Conservation (phyloP, 2,329 filamentous ascomycete genomes). For the Aspergillus tanneri region DNA sequence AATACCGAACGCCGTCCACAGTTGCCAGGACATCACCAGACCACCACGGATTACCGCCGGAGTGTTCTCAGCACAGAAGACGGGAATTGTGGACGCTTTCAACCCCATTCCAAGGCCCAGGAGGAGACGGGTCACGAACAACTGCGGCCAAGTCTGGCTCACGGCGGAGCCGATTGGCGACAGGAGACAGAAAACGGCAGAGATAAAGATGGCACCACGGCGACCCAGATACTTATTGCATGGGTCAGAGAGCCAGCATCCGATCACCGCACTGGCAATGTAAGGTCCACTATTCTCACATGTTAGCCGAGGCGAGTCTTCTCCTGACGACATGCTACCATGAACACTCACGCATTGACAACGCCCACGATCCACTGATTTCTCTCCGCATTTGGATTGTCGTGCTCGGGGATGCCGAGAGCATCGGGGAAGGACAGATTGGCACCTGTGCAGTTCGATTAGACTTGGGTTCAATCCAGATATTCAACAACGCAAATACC, state of each 20-base stretch:
- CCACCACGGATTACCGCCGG: slow-evolving; percentile 57
- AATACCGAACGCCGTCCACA: slow-evolving; percentile 61
- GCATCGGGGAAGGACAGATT: slow-evolving; percentile 52
- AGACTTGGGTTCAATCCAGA: background rate
- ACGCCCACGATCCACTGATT: slow-evolving; percentile 65
- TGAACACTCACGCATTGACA: slow-evolving; percentile 55
- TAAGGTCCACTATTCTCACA: slow-evolving; percentile 47
- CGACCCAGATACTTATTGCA: slow-evolving; percentile 60
- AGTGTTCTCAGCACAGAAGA: slow-evolving; percentile 57
- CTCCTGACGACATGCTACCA: slow-evolving; percentile 42
- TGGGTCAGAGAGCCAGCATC: slow-evolving; percentile 67
- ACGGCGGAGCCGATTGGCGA: slow-evolving; percentile 67
- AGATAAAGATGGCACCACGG: slow-evolving; percentile 64
- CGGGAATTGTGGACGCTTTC: slow-evolving; percentile 57
- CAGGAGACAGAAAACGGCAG: slow-evolving; percentile 63
- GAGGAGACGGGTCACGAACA: slow-evolving; percentile 57
- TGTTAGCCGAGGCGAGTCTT: background rate
- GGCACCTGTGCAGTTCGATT: slow-evolving; percentile 41
- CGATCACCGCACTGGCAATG: slow-evolving; percentile 53
- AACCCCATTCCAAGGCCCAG: slow-evolving; percentile 63
- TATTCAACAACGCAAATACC: slow-evolving; percentile 15
- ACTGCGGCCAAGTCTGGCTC: slow-evolving; percentile 59
- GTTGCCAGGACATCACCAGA: slow-evolving; percentile 56
- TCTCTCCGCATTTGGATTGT: slow-evolving; percentile 38
- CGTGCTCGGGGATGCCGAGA: slow-evolving; percentile 46